Base-by-base conservation (phyloP, 345 rosid species). In the Xanthoceras sorbifolium region DNA sequence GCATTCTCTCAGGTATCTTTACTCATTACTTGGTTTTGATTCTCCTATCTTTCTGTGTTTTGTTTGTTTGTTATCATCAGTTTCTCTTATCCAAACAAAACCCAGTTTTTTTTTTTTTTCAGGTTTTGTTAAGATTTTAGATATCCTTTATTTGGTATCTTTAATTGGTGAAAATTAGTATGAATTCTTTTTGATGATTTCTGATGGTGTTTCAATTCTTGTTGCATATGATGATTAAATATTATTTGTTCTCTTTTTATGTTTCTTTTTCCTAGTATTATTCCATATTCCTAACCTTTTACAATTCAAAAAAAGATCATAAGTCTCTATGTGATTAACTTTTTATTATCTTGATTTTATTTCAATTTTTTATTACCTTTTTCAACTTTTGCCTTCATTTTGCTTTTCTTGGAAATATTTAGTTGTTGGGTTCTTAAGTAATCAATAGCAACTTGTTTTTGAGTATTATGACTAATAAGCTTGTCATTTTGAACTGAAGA, bases 41-140 rank as follows among this genome's bases (percentile, higher is more conserved):
- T 29, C 59, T 20, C n/a, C 69, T 61, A 50, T 22, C 61, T 32
- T 74, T 42, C 36, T 32, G 36, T 25, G 11, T 48, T 38, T 28
- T 50, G 2, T 48, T 15, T 68, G 15, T 40, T 67, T 40, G 3
- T 40, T 9, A 8, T 34, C 38, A 50, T 60, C 52, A 36, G 34
- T 71, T 67, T n/a, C 64, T 71, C 2, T 12, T 31, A 52, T 23
- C 55, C 50, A 42, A 55, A 65, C 60, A 46, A 36, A 66, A 71
- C 34, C 69, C 59, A 50, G 38, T 59, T 32, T 1, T 74, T 74
- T 9, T n/a, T 32, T 17, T 63, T 62, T 65, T 79, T 50, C 40
- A 28, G 23, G 34, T 3, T 10, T 18, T 66, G 52, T 72, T 69
- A 31, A 22, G 57, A 40, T 55, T 74, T 77, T n/a, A 22, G 50